phyloP scores from a whole-genome alignment of 2,329 filamentous ascomycete genomes.

The Colletotrichum trifolii region DNA sequence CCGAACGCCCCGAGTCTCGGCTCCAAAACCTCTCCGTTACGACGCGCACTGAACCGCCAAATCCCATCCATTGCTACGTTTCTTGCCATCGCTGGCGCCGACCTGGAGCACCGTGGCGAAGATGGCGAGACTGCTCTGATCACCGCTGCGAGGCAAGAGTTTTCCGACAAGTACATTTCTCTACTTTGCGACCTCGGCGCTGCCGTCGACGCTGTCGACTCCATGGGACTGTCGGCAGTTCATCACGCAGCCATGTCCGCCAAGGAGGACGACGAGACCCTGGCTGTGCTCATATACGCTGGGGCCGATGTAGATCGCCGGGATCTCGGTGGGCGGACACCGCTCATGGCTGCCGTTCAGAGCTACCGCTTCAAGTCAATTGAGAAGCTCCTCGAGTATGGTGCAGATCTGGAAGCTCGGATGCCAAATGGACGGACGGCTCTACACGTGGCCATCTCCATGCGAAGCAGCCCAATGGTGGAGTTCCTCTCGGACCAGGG shows the following conservation, averaged over 20 bases:
- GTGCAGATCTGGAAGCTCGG: constrained; percentile 39
- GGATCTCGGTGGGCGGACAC: constrained; percentile 38
- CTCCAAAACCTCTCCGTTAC: constrained; percentile 37
- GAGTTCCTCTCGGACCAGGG: constrained; percentile 40
- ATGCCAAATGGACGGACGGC: constrained; percentile 38
- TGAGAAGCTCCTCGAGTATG: constrained; percentile 37
- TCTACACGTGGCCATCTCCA: constrained; percentile 39
- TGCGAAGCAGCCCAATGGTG: constrained; percentile 36
- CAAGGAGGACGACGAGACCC: constrained; percentile 38
- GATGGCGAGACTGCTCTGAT: constrained; percentile 39
- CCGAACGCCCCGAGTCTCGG: constrained; percentile 37
- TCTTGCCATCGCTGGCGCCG: constrained; percentile 39
- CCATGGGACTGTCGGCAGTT: constrained; percentile 38
- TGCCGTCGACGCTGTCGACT: constrained; percentile 37
- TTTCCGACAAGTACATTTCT: constrained; percentile 39
- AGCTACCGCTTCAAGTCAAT: constrained; percentile 31
- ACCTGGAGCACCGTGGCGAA: constrained; percentile 36
- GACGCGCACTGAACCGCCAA: constrained; percentile 38
- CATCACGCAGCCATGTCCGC: constrained; percentile 39
- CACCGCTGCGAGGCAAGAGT: constrained; percentile 34
- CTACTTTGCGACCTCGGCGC: constrained; percentile 41
- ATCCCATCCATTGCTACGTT: constrained; percentile 38
- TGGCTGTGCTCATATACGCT: constrained; percentile 38
- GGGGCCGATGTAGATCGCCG: constrained; percentile 37
- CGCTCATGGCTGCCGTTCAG: constrained; percentile 39